Evolutionary conservation across 331 rosid genomes (phyloP).

Genomic region (Acacia pycnantha): DNA sequence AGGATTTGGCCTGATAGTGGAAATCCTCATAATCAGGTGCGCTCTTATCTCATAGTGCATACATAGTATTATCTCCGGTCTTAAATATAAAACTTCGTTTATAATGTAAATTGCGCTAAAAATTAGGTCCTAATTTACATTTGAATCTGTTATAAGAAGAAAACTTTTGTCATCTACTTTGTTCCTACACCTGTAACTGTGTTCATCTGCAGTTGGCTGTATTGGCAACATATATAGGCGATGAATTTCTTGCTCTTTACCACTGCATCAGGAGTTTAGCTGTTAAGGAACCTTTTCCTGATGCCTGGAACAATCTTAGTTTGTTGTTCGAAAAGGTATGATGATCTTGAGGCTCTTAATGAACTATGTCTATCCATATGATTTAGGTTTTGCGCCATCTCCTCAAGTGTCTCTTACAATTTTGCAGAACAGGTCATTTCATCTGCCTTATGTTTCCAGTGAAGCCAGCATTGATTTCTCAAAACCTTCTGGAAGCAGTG

Average conservation of each 20-base stretch:
- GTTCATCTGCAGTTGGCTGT: constrained; percentile 79
- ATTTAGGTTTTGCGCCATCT: constrained; percentile 15
- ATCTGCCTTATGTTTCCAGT: constrained; percentile 37
- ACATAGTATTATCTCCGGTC: neutral
- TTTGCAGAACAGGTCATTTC: constrained; percentile 80
- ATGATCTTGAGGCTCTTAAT: constrained; percentile 16
- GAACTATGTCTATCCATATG: neutral
- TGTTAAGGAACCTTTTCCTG: constrained; percentile 92
- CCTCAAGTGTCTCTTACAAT: constrained; percentile 43
- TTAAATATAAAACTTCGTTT: too few relatives aligned
- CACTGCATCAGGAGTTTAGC: constrained; percentile 93
- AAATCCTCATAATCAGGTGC: constrained; percentile 95
- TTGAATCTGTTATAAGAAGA: neutral
- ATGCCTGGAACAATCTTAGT: constrained; percentile 79
- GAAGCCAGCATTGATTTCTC: constrained; percentile 48
- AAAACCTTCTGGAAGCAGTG: constrained; percentile 41
- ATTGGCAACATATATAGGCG: constrained; percentile 84
- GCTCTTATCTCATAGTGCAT: constrained; percentile 1
- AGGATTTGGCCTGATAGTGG: constrained; percentile 96
- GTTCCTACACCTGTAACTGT: constrained; percentile 19
- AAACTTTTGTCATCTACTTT: constrained; percentile 1
- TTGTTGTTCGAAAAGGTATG: constrained; percentile 85
- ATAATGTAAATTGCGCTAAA: too few relatives aligned
- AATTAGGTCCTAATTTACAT: too few relatives aligned
- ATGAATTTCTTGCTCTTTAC: constrained; percentile 89